These are phyloP conservation scores for Fraxinus velutina DNA, from an alignment of 305 asterid species.

Conservation along the genomic window DNA sequence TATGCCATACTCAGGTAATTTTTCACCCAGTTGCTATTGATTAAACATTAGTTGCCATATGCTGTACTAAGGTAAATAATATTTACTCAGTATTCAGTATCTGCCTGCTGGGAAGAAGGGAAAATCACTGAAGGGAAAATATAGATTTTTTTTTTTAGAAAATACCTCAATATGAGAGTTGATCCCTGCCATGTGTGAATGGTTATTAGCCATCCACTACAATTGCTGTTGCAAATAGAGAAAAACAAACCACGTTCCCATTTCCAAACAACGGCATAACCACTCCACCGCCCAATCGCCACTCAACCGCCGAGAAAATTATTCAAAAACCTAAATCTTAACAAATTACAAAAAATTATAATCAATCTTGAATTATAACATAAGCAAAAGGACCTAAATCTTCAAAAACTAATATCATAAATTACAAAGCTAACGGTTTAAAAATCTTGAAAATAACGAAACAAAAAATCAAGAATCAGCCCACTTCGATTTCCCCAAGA, in stretches of 20 bases:
- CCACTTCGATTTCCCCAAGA: neutral
- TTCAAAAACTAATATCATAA: neutral
- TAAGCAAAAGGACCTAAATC: neutral
- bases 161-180: conserved; percentile 44
- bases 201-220: conserved; percentile 34
- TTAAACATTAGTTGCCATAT: neutral
- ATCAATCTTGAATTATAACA: neutral
- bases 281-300: conserved; percentile 21
- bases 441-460: conserved; percentile 12
- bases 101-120: neutral
- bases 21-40: neutral
- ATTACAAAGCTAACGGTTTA: neutral
- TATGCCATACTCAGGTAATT: neutral
- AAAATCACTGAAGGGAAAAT: neutral
- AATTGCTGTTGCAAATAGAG: conserved; percentile 12
- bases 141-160: neutral
- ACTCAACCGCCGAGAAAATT: neutral
- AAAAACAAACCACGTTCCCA: conserved; percentile 22
- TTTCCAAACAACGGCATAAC: conserved; percentile 36
- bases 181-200: conserved; percentile 25
- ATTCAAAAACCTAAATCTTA: conserved; percentile 1
- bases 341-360: neutral
- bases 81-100: neutral
- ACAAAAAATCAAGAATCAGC: conserved; percentile 1
- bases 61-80: neutral